Conservation (phyloP, 176 grass and related monocot species). For the Urochloa ruziziensis region DNA sequence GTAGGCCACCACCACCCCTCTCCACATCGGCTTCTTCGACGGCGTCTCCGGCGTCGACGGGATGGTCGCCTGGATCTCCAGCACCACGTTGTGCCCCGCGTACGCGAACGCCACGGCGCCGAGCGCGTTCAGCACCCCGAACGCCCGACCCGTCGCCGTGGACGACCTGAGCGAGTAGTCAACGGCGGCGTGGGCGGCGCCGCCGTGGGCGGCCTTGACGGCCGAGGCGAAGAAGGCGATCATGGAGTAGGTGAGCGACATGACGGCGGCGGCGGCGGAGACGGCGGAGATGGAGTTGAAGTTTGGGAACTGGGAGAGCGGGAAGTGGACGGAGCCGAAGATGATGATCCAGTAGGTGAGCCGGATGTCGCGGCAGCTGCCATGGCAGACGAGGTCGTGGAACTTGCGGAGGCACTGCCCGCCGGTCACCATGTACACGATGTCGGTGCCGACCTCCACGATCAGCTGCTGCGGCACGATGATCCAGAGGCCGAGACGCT, state of each 20-base stretch:
- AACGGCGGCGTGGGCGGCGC: not conserved
- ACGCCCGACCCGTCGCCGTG: slow-evolving; percentile 15
- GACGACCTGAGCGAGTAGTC: slow-evolving; percentile 18
- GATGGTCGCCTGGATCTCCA: slow-evolving; percentile 78
- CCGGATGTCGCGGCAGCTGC: slow-evolving; percentile 31
- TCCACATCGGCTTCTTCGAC: slow-evolving; percentile 67
- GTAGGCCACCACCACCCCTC: slow-evolving; percentile 52
- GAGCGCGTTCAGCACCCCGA: slow-evolving; percentile 44
- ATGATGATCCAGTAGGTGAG: slow-evolving; percentile 58
- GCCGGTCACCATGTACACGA: slow-evolving; percentile 60
- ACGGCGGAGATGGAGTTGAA: slow-evolving; percentile 58
- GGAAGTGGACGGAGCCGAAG: slow-evolving; percentile 51
- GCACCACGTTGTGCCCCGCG: slow-evolving; percentile 52
- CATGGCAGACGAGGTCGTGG: slow-evolving; percentile 37
- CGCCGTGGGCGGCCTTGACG: slow-evolving; percentile 9
- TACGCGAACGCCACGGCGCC: slow-evolving; percentile 40
- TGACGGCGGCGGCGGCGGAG: slow-evolving; percentile 57
- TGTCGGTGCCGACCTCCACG: slow-evolving; percentile 48
- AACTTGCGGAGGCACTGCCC: slow-evolving; percentile 44
- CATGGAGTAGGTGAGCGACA: slow-evolving; percentile 63
- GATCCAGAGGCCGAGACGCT: slow-evolving; percentile 57
- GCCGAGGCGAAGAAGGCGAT: slow-evolving; percentile 44
- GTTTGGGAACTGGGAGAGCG: slow-evolving; percentile 55
- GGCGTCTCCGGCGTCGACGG: slow-evolving; percentile 54
- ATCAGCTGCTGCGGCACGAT: slow-evolving; percentile 55